Evolutionary conservation across 148 eudicot species (phyloP).

Genomic region (Polygonum maritimum): DNA sequence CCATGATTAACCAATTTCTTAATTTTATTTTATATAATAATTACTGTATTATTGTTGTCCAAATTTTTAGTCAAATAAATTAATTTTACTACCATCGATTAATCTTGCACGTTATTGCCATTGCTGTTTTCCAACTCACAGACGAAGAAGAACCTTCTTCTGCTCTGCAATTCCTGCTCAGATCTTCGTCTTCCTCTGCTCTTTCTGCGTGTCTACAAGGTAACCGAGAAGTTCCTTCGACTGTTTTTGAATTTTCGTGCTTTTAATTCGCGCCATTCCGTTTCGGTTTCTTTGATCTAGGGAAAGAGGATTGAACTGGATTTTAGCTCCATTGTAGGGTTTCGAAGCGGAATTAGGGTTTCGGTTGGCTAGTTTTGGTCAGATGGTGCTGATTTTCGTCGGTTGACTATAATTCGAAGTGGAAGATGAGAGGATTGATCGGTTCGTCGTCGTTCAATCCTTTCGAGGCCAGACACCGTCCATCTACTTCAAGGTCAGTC

Average conservation of each 20-base stretch:
- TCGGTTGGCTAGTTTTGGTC: neutral
- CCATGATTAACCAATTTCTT: neutral
- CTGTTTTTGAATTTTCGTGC: neutral
- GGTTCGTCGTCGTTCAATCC: conserved; percentile 32
- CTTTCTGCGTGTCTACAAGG: neutral
- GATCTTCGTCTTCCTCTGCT: neutral
- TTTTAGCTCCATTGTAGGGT: neutral
- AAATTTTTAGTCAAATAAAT: neutral
- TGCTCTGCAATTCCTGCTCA: conserved; percentile 2
- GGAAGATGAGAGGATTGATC: conserved; percentile 45
- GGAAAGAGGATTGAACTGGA: neutral
- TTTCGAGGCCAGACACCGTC: conserved; percentile 56
- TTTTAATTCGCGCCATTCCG: neutral
- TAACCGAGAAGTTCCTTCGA: neutral
- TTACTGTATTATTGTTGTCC: neutral
- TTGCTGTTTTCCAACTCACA: neutral
- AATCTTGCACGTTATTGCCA: conserved; percentile 7
- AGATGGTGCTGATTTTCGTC: neutral
- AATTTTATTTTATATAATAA: neutral
- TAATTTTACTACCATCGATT: neutral
- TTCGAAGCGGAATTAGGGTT: conserved; percentile 1
- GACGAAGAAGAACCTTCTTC: conserved; percentile 1
- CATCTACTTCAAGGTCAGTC: conserved; percentile 44
- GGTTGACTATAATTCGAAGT: neutral
- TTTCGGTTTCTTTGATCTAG: neutral